These are phyloP conservation scores for Amylocarpus encephaloides DNA, from an alignment of 2,329 filamentous ascomycete genomes.

Conservation along the genomic window DNA sequence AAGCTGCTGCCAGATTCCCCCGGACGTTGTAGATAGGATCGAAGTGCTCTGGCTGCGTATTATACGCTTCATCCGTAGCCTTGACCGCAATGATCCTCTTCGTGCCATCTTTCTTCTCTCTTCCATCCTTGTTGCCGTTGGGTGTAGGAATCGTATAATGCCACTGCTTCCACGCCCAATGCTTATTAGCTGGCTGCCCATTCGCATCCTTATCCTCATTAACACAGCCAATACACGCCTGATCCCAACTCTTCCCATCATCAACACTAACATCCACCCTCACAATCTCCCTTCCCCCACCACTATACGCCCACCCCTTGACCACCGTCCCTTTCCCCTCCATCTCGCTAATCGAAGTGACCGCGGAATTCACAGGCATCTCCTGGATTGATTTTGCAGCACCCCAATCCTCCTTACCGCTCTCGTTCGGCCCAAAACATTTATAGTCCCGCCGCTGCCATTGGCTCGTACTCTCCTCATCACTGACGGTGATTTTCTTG, in stretches of 20 bases:
- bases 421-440: constrained; percentile 58
- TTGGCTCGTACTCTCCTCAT: constrained; percentile 39
- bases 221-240: constrained; percentile 47
- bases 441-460: constrained; percentile 58
- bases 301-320: constrained; percentile 43
- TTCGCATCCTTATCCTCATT: constrained; percentile 35
- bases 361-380: constrained; percentile 60
- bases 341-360: constrained; percentile 45
- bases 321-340: constrained; percentile 29
- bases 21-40: constrained; percentile 56
- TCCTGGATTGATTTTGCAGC: constrained; percentile 59
- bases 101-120: background rate
- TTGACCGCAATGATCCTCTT: constrained; percentile 45
- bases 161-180: constrained; percentile 6
- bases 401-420: constrained; percentile 52
- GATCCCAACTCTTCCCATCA: constrained; percentile 44
- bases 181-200: background rate
- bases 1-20: constrained; percentile 61
- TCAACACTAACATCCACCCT: constrained; percentile 44
- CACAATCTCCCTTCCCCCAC: constrained; percentile 43
- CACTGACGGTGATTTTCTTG: constrained; percentile 35
- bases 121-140: background rate
- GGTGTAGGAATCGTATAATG: background rate
- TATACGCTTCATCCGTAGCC: constrained; percentile 60
- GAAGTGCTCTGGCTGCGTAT: constrained; percentile 58